phyloP scores from a whole-genome alignment of 1,284 basidiomycete species.

The Apiotrichum domesticum region DNA sequence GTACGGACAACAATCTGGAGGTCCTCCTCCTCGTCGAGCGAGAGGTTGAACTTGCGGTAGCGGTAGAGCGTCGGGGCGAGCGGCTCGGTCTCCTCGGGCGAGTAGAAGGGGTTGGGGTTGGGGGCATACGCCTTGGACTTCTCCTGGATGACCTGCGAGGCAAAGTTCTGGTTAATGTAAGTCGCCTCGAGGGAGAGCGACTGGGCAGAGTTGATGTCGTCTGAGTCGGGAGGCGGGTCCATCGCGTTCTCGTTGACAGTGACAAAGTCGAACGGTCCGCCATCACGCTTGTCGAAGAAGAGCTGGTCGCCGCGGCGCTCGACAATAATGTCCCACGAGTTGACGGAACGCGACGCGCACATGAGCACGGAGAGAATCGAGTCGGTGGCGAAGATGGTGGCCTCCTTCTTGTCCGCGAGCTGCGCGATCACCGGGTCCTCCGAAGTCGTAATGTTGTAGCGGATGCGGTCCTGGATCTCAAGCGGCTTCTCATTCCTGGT shows the following conservation, averaged over 20 bases:
- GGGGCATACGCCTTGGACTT: slow-evolving; percentile 53
- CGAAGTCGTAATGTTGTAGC: slow-evolving; percentile 95
- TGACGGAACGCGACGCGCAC: slow-evolving; percentile 90
- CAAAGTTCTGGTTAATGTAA: slow-evolving; percentile 98
- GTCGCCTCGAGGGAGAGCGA: slow-evolving; percentile 95
- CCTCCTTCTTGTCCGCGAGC: slow-evolving; percentile 71
- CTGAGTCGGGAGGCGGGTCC: slow-evolving; percentile 86
- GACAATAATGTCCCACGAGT: slow-evolving; percentile 98
- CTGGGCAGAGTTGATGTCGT: slow-evolving; percentile 78
- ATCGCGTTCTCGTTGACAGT: slow-evolving; percentile 98
- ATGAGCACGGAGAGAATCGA: slow-evolving; percentile 93
- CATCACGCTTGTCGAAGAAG: slow-evolving; percentile 97
- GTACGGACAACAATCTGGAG: slow-evolving; percentile 89
- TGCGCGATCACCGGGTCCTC: slow-evolving; percentile 93
- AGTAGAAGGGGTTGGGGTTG: slow-evolving; percentile 93
- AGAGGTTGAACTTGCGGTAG: slow-evolving; percentile 93
- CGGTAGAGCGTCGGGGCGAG: slow-evolving; percentile 93
- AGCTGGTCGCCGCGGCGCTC: slow-evolving; percentile 86
- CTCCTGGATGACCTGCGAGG: slow-evolving; percentile 89
- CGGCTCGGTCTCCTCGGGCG: slow-evolving; percentile 86
- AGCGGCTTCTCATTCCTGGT: slow-evolving; percentile 87
- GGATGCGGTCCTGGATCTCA: slow-evolving; percentile 87
- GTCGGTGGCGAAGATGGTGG: slow-evolving; percentile 89
- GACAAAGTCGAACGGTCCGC: slow-evolving; percentile 91
- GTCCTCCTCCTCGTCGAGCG: slow-evolving; percentile 77